Evolutionary conservation across 352 stramenopile species (phyloP).

Genomic region (Globisporangium recalcitrans): DNA sequence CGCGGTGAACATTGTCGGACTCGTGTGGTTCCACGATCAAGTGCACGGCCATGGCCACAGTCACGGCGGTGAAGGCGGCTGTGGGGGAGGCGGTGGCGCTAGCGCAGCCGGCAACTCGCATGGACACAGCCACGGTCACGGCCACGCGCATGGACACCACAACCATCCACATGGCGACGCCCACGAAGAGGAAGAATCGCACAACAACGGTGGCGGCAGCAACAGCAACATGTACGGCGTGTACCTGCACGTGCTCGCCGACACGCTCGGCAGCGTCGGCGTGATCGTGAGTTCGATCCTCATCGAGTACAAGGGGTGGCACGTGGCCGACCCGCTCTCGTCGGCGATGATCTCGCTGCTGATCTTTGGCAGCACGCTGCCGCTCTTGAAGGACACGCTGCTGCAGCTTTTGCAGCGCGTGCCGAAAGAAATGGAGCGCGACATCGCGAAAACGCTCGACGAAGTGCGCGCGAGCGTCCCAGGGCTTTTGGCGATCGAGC

Average conservation of each 20-base stretch:
- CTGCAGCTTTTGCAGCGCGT: conserved; percentile 69
- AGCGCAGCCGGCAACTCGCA: conserved; percentile 26
- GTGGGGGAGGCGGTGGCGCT: conserved; percentile 27
- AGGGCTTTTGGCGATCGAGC: conserved; percentile 39
- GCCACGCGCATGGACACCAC: conserved; percentile 10
- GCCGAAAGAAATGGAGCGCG: conserved; percentile 43
- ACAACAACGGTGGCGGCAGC: conserved; percentile 18
- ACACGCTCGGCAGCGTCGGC: conserved; percentile 85
- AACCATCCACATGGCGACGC: conserved; percentile 14
- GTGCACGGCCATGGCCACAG: conserved; percentile 73
- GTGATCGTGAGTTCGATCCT: conserved; percentile 87
- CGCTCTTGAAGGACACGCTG: conserved; percentile 69
- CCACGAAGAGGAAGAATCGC: conserved; percentile 8
- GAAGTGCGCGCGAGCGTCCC: conserved; percentile 41
- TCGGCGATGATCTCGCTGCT: conserved; percentile 81
- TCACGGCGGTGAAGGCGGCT: conserved; percentile 29
- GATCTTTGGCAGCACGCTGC: conserved; percentile 79
- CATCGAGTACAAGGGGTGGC: conserved; percentile 80
- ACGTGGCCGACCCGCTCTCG: conserved; percentile 77
- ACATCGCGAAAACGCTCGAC: conserved; percentile 38
- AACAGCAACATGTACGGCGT: conserved; percentile 91
- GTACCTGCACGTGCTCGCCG: conserved; percentile 86
- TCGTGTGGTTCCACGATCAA: conserved; percentile 89
- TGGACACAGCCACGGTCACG: conserved; percentile 53
- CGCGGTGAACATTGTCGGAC: conserved; percentile 80